Evolutionary conservation across 352 stramenopile species (phyloP).

Genomic region (Pythium apleroticum): DNA sequence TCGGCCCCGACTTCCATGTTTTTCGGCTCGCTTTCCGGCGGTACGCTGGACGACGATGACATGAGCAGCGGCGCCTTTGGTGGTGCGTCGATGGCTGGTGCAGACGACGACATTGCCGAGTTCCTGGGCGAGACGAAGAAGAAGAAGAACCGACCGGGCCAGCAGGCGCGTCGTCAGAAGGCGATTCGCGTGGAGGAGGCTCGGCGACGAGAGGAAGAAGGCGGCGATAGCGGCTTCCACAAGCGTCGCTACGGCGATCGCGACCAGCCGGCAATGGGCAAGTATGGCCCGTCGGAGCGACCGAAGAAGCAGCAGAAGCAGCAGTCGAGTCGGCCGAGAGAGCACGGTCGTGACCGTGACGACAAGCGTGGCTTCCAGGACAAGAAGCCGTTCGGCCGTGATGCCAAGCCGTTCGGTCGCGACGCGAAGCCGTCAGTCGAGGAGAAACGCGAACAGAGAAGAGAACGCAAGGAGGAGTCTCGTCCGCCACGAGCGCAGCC

Average conservation of each 20-base stretch:
- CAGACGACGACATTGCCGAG: conserved; percentile 79
- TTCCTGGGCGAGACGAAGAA: conserved; percentile 86
- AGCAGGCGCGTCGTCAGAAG: conserved; percentile 79
- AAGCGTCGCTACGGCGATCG: conserved; percentile 33
- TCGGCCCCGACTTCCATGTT: conserved; percentile 66
- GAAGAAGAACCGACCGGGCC: conserved; percentile 80
- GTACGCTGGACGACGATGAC: conserved; percentile 31
- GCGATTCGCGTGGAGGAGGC: conserved; percentile 71
- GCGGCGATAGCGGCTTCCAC: conserved; percentile 42
- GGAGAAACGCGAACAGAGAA: conserved; percentile 22
- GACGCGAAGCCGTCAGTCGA: conserved; percentile 26
- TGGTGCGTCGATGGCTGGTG: conserved; percentile 42
- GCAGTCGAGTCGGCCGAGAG: conserved; percentile 13
- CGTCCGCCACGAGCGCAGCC: conserved; percentile 8
- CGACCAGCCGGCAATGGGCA: conserved; percentile 30
- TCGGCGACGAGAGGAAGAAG: conserved; percentile 44
- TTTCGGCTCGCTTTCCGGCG: conserved; percentile 69
- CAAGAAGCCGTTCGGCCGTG: background rate
- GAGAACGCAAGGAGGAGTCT: conserved; percentile 6
- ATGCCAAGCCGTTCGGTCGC: conserved; percentile 9
- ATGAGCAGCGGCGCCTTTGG: conserved; percentile 25
- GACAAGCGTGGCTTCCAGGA: conserved; percentile 4
- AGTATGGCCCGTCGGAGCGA: conserved; percentile 75
- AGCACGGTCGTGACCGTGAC: conserved; percentile 10
- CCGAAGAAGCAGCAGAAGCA: conserved; percentile 67